phyloP scores from a whole-genome alignment of 202 grass and related monocot genomes.

The Setaria viridis region DNA sequence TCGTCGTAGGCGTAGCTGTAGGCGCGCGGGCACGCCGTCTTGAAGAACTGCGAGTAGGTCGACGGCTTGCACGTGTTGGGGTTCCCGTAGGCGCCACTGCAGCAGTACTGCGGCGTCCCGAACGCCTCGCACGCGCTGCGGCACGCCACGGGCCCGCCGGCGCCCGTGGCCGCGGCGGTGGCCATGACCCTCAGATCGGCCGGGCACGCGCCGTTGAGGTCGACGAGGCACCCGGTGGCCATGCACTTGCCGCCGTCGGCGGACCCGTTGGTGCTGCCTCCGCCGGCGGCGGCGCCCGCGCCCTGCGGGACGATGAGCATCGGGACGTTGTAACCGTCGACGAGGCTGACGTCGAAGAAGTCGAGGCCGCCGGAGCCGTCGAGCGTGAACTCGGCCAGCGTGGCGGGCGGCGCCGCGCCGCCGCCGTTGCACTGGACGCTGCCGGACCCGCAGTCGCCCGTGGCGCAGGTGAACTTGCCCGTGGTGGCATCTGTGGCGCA shows the following conservation, averaged over 20 bases:
- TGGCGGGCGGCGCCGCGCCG: conserved; percentile 64
- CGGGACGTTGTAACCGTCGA: conserved; percentile 87
- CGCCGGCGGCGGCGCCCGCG: background rate
- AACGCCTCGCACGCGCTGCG: conserved; percentile 92
- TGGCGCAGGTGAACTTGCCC: conserved; percentile 69
- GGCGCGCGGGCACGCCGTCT: conserved; percentile 75
- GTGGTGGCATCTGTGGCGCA: conserved; percentile 60
- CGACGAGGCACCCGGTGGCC: conserved; percentile 77
- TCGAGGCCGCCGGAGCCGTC: conserved; percentile 68
- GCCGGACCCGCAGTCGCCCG: conserved; percentile 77
- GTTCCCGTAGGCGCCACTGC: conserved; percentile 72
- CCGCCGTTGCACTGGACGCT: conserved; percentile 63
- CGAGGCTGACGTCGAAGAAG: conserved; percentile 96
- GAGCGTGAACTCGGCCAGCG: conserved; percentile 85
- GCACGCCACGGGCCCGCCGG: conserved; percentile 63
- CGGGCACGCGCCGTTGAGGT: conserved; percentile 82
- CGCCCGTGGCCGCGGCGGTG: background rate
- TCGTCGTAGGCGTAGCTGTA: conserved; percentile 98
- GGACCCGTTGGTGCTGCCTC: conserved; percentile 22
- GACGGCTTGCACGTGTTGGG: conserved; percentile 80
- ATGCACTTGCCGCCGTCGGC: conserved; percentile 59
- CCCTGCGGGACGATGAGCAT: conserved; percentile 72
- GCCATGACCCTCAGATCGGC: conserved; percentile 65
- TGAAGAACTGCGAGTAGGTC: conserved; percentile 86
- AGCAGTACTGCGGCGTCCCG: conserved; percentile 77